A percentile compares a stretch with the other conserved stretches of the same genome.
Conservation (phyloP, 257 asterid genomes). For the Solanum stenotomum region DNA sequence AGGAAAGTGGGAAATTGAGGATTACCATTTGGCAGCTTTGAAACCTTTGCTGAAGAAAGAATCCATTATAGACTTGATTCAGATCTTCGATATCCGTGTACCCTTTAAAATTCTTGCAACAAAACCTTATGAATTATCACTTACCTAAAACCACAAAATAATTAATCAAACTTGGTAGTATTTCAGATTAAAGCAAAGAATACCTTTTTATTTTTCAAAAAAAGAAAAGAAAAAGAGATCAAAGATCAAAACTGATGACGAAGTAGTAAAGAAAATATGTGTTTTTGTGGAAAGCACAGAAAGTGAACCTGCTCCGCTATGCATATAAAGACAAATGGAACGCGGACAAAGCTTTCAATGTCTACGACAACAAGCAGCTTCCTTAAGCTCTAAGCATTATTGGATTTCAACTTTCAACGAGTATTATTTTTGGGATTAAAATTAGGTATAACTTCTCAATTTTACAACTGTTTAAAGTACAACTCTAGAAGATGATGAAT, state of each 20-base stretch:
- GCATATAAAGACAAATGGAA: conserved; percentile 12
- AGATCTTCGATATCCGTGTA: neutral
- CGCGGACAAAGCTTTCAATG: conserved; percentile 23
- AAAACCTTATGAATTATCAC: neutral
- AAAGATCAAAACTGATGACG: neutral
- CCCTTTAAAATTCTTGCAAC: neutral
- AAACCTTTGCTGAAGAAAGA: conserved; percentile 77
- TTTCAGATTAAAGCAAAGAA: neutral
- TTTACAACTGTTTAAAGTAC: neutral
- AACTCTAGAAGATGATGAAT: neutral
- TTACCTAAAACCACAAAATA: neutral
- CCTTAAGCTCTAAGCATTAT: conserved; percentile 13
- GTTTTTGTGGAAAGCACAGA: neutral
- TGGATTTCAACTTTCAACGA: neutral
- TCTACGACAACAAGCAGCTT: neutral
- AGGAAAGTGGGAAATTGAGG: neutral
- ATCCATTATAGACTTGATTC: conserved; percentile 22
- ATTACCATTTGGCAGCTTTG: conserved; percentile 82
- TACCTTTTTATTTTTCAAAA: neutral
- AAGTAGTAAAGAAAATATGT: neutral
- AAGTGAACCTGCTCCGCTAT: conserved; percentile 25
- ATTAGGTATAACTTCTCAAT: neutral
- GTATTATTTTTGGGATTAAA: neutral
- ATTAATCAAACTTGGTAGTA: neutral
- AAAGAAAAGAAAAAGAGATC: neutral